Evolutionary conservation across 2,329 filamentous ascomycete genomes (phyloP).

Genomic region (Didymella arachidicola): DNA sequence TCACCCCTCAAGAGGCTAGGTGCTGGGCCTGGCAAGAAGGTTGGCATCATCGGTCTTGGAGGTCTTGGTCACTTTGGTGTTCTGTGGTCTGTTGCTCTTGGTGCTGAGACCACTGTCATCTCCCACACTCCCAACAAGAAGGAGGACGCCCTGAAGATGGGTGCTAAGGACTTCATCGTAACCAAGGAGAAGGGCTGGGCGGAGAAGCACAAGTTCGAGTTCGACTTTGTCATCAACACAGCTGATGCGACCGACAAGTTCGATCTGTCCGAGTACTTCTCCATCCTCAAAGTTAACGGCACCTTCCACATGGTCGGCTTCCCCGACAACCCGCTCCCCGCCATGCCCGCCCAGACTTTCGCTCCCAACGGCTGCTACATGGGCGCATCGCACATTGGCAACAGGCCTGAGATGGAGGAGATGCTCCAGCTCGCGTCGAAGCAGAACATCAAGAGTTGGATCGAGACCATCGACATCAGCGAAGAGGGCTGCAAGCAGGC

Average conservation of each 20-base stretch:
- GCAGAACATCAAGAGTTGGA: slow-evolving; percentile 62
- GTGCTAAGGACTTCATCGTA: slow-evolving; percentile 67
- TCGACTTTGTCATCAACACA: slow-evolving; percentile 80
- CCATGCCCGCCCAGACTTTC: slow-evolving; percentile 77
- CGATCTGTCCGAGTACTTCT: slow-evolving; percentile 75
- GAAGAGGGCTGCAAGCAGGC: slow-evolving; percentile 74
- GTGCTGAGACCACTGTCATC: slow-evolving; percentile 68
- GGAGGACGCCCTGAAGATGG: slow-evolving; percentile 66
- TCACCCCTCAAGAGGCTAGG: slow-evolving; percentile 79
- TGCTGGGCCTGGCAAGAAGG: slow-evolving; percentile 78
- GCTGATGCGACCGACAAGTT: slow-evolving; percentile 74
- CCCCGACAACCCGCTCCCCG: slow-evolving; percentile 76
- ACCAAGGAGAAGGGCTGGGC: slow-evolving; percentile 67
- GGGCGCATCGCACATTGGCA: slow-evolving; percentile 60
- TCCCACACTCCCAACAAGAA: slow-evolving; percentile 68
- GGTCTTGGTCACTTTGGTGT: slow-evolving; percentile 61
- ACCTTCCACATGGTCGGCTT: slow-evolving; percentile 82
- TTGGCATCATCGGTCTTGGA: slow-evolving; percentile 74
- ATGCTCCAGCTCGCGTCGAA: slow-evolving; percentile 61
- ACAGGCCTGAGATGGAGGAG: slow-evolving; percentile 59
- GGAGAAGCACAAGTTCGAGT: slow-evolving; percentile 64
- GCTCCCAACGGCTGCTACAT: slow-evolving; percentile 71
- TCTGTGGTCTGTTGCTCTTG: slow-evolving; percentile 60
- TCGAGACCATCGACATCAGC: slow-evolving; percentile 74
- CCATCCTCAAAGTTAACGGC: slow-evolving; percentile 81